Conservation (phyloP, 2,329 filamentous ascomycete species). For the Fusarium falciforme region DNA sequence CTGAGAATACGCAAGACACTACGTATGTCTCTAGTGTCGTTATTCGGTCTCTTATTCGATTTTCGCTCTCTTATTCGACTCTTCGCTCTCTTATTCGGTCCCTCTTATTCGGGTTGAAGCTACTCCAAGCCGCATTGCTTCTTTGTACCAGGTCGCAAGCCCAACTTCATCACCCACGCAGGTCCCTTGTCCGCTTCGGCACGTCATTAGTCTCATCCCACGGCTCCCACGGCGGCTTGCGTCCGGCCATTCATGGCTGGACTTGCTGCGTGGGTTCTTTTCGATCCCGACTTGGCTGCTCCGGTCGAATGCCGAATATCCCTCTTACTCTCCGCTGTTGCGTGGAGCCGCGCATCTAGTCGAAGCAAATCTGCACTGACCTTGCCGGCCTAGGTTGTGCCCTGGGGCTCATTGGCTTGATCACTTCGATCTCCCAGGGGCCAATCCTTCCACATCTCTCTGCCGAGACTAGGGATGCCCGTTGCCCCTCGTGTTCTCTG, state of each 20-base stretch:
- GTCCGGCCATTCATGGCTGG: constrained; percentile 1
- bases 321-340: constrained; percentile 9
- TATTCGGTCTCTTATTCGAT: constrained; percentile 21
- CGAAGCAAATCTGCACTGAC: constrained; percentile 11
- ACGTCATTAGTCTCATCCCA: constrained; percentile 24
- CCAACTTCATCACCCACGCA: neutral
- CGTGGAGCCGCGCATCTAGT: neutral
- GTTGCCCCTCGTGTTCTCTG: constrained; percentile 33
- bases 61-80: constrained; percentile 31
- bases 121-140: constrained; percentile 24
- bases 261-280: neutral
- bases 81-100: constrained; percentile 8
- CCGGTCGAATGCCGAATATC: constrained; percentile 20
- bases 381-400: constrained; percentile 16
- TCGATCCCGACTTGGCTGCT: constrained; percentile 8
- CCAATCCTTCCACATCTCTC: constrained; percentile 10
- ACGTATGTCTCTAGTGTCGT: constrained; percentile 2
- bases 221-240: constrained; percentile 3
- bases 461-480: constrained; percentile 19
- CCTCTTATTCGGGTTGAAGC: constrained; percentile 3
- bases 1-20: constrained; percentile 8
- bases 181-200: constrained; percentile 13
- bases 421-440: constrained; percentile 12
- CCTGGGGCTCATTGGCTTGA: constrained; percentile 10
- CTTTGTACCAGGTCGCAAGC: constrained; percentile 4